Base-by-base conservation (phyloP, 73 alveolate genomes). In the Paramecium tetraurelia region DNA sequence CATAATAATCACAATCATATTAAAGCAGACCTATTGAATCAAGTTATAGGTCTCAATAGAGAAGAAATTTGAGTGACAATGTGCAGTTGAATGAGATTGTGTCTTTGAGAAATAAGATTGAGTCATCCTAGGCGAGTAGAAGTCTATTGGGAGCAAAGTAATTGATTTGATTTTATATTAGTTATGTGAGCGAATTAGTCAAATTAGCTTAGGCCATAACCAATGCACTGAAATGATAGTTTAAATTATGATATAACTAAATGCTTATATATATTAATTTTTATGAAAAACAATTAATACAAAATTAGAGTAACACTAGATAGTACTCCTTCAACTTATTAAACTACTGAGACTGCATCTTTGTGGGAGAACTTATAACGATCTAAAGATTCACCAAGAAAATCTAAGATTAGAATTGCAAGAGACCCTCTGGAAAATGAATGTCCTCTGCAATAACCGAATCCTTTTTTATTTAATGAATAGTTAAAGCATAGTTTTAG, bases 141-240 rank as follows among this genome's bases (percentile, higher is more conserved):
- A 12, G n/a, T 35, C 6, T 43, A 35, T 38, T 72, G n/a, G 33
- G 36, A 72, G 20, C 86, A 36, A 72, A 33, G 86, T 72, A 72
- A 21, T 29, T 53, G 5, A 7, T 53, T 53, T 36, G 4, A 72
- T 22, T 29, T 72, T n/a, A 53, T 53, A 53, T 8, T 36, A 72
- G 86, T 72, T 72, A 72, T 72, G 86, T 72, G 86, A 72, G 86
- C 12, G 86, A 72, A 40, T 40, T 72, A 72, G 59, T 72, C 6
- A 72, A 72, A 29, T 18, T 72, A 38, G 86, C 86, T 16, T 72
- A 72, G 31, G 86, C 86, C 20, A 72, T 72, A 31, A 72, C 86
- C 3, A 72, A 20, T 72, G 57, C 63, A 20, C 59, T 72, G 29
- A 72, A 72, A 38, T 72, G 59, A 40, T 12, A 72, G 46, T 63